These are phyloP conservation scores for Ambrosiella beaveri DNA, from an alignment of 2,329 filamentous ascomycete species.

Conservation along the genomic window DNA sequence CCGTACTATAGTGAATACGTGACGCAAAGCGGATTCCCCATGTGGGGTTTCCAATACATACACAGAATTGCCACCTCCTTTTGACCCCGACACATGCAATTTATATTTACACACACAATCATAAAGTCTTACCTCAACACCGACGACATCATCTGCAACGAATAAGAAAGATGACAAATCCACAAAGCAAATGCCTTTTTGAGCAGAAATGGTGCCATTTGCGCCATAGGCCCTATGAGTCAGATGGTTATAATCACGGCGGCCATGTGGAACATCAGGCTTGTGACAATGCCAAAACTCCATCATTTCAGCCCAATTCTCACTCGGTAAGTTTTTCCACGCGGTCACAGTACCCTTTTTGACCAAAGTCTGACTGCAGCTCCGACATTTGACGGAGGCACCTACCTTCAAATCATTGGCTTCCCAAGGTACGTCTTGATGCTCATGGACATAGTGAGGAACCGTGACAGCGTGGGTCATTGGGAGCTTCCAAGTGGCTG, in stretches of 20 bases:
- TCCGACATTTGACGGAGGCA: constrained; percentile 27
- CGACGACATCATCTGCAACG: constrained; percentile 43
- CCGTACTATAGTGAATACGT: constrained; percentile 30
- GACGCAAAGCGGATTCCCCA: constrained; percentile 5
- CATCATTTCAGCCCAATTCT: constrained; percentile 99
- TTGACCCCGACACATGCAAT: constrained; percentile 19
- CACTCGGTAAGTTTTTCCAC: constrained; percentile 91
- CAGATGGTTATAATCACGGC: constrained; percentile 27
- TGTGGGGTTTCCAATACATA: constrained; percentile 1
- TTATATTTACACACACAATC: not conserved
- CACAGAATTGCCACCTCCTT: constrained; percentile 46
- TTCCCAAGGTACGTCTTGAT: constrained; percentile 36
- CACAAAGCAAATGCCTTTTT: constrained; percentile 54
- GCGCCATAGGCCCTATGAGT: constrained; percentile 68
- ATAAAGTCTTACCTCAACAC: constrained; percentile 21
- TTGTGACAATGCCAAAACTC: constrained; percentile 99
- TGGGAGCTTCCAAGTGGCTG: constrained; percentile 39
- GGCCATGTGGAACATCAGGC: constrained; percentile 42
- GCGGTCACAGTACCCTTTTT: constrained; percentile 23
- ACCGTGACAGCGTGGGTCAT: constrained; percentile 17
- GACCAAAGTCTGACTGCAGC: constrained; percentile 25
- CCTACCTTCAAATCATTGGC: constrained; percentile 29
- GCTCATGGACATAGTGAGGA: constrained; percentile 20
- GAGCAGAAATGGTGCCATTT: constrained; percentile 52
- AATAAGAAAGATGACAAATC: constrained; percentile 66